Evolutionary conservation across 1,284 basidiomycete species (phyloP), one percentile per base, ranked within the genome.

Genomic region (Moesziomyces aphidis): DNA sequence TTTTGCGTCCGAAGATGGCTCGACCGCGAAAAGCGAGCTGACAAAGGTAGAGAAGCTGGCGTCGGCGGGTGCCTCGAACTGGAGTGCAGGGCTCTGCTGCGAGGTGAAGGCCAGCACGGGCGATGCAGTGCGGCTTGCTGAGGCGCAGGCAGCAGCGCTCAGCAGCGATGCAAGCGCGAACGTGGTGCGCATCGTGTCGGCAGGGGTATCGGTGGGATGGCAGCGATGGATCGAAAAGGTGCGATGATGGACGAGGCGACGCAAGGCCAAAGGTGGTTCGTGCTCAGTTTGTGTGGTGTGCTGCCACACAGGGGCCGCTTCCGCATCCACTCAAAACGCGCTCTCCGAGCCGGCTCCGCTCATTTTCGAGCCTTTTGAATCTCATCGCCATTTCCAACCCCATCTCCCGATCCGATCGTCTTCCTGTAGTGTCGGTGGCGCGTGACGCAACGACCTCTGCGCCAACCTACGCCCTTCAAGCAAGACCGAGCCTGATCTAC

Each of bases 41-140:
- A 69, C 26, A 22, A 73, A 58, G 22, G 50, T 44, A 6, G 31
- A 23, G 7, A 68, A 24, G 52, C 48, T 69, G 31, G 57, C 55
- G 28, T 63, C 57, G 13, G 58, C 42, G 1, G 65, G 55, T 23
- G 64, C 48, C 36, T 59, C 48, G 39, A 73, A 44, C n/a, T 59
- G 34, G 17, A 47, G 19, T 39, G 65, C 61, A 11, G 45, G 44
- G 19, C 61, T 57, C 26, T 61, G 61, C 24, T 45, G 48, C 46
- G 71, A 73, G 13, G 65, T 73, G 65, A 73, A 69, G 1, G 71
- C 71, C 13, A 73, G 57, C 19, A 73, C 61, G n/a, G 60, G 64
- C n/a, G 49, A 26, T 2, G 57, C 34, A 21, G 47, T 17, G 58
- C 54, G 56, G 53, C 49, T 56, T 17, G 65, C 71, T 13, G 71